A percentile compares a stretch with the other conserved stretches of the same genome.
Evolutionary conservation across 805 yeast species (phyloP).

Genomic region (Hanseniaspora vineae): DNA sequence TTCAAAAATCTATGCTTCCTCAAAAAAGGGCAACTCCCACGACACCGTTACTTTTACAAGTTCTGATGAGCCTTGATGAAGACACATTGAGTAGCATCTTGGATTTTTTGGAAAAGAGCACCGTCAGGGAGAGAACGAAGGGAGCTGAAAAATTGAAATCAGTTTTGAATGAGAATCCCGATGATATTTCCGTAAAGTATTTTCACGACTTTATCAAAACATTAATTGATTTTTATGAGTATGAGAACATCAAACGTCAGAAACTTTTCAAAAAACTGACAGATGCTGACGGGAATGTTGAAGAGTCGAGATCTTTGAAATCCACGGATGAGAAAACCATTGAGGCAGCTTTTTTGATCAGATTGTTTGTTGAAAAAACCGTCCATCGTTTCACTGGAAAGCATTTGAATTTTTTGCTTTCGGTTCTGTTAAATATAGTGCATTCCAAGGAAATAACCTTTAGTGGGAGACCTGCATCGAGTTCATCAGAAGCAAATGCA

Average conservation of each 20-base stretch:
- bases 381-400: constrained; percentile 14
- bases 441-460: not conserved
- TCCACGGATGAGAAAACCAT: constrained; percentile 9
- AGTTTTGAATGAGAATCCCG: constrained; percentile 14
- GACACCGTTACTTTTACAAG: not conserved
- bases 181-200: constrained; percentile 11
- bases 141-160: constrained; percentile 22
- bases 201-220: constrained; percentile 16
- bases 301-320: constrained; percentile 11
- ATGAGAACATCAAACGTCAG: constrained; percentile 24
- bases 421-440: constrained; percentile 17
- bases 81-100: not conserved
- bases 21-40: too few species aligned
- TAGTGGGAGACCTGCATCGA: not conserved
- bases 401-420: constrained; percentile 12
- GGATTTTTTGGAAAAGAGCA: not conserved
- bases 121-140: not conserved
- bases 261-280: constrained; percentile 3
- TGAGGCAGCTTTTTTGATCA: constrained; percentile 13
- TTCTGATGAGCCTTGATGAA: not conserved
- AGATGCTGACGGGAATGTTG: constrained; percentile 7
- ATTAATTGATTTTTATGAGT: constrained; percentile 20
- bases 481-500: not conserved
- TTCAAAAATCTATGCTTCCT: too few species aligned
- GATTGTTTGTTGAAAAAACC: constrained; percentile 20